Evolutionary conservation across 192 early-diverging fungal genomes (phyloP), one percentile per base, ranked within the genome.

Genomic region (Umbelopsis sp.): DNA sequence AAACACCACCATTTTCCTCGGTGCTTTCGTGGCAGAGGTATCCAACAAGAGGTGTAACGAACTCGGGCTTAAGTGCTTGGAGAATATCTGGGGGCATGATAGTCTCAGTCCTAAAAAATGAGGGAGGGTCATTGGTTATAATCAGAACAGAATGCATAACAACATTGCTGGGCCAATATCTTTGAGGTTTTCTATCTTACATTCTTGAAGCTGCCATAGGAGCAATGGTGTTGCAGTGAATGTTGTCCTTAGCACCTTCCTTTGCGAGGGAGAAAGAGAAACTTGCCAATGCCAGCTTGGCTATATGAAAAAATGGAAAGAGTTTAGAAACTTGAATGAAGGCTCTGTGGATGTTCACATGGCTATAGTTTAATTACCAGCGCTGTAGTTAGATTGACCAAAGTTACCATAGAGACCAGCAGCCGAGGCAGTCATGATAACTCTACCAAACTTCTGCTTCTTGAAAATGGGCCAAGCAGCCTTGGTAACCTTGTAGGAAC

Each of bases 351-450:
- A 67, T 26, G 26, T 21, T 59, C 16, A 66, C 20, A 53, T 52
- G 38, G 22, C 34, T 22, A 34, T 26, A 51, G 47, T 74, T 68
- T 66, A 12, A 77, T 74, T 74, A 91, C 89, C 91, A 65, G 92
- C 81, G 66, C 86, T 82, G 77, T 96, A 96, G 85, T 96, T 96
- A 41, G 91, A 80, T 73, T 88, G 87, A 51, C 98, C 98, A 88
- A 97, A 98, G 88, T 98, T 99, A 68, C 98, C 98, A 79, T 99
- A 99, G 68, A 99, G 91, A 69, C 98, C 98, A 52, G 98, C 96
- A 53, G 96, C 96, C 53, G 96, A 98, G 16, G 97, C 91, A 71
- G 93, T 94, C 87, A 93, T 96, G 76, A 97, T 91, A 69, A 96
- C 86, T 74, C 79, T 75, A 50, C 97, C 97, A 69, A 84, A 99